Evolutionary conservation across 2,329 filamentous ascomycete genomes (phyloP).

Genomic region (Ascochyta fabae): DNA sequence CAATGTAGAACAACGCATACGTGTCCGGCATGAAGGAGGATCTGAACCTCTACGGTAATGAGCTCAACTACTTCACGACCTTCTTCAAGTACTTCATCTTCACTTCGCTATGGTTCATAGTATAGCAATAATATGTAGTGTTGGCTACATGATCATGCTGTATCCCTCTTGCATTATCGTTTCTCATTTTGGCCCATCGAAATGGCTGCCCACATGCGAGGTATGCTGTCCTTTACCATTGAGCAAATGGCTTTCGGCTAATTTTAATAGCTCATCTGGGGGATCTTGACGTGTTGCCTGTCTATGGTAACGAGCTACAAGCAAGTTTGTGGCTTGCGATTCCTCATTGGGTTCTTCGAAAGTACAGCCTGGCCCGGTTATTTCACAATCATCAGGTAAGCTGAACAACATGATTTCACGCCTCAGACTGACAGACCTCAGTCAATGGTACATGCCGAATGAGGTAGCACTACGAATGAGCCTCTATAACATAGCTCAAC

Average conservation of each 20-base stretch:
- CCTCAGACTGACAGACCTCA: background rate
- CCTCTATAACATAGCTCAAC: background rate
- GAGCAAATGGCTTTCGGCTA: background rate
- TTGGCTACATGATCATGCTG: conserved; percentile 5
- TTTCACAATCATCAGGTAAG: conserved; percentile 1
- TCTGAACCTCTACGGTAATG: conserved; percentile 13
- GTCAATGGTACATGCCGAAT: conserved; percentile 7
- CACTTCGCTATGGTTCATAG: conserved; percentile 19
- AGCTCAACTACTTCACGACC: conserved; percentile 17
- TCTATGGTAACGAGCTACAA: background rate
- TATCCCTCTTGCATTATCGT: conserved; percentile 7
- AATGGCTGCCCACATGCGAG: background rate
- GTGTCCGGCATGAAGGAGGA: conserved; percentile 20
- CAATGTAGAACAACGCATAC: conserved; percentile 16
- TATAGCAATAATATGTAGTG: background rate
- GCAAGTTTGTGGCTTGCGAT: background rate
- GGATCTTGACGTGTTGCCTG: conserved; percentile 2
- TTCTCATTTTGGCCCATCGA: conserved; percentile 3
- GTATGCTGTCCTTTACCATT: background rate
- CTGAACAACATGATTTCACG: too few relatives aligned
- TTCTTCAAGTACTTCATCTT: conserved; percentile 46
- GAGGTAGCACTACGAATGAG: conserved; percentile 8
- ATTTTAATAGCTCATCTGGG: background rate
- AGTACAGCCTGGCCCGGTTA: conserved; percentile 6
- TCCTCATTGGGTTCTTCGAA: background rate